A percentile compares a stretch with the other conserved stretches of the same genome.
Conservation (phyloP, 345 rosid genomes). For the Carallia brachiata region DNA sequence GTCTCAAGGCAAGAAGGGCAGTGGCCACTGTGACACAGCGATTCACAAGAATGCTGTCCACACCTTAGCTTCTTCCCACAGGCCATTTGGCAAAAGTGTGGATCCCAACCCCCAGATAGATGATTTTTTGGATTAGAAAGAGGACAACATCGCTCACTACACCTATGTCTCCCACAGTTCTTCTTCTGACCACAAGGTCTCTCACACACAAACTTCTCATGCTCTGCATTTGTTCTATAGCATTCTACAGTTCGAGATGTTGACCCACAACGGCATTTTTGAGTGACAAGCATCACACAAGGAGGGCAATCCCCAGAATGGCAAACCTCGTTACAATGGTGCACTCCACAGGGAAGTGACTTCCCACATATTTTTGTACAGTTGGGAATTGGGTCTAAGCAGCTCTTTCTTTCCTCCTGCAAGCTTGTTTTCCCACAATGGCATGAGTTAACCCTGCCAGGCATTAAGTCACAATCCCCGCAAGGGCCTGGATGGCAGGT, state of each 20-base stretch:
- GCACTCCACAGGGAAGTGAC: slow-evolving; percentile 68
- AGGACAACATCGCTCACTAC: slow-evolving; percentile 94
- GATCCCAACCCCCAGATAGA: slow-evolving; percentile 64
- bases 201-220: slow-evolving; percentile 61
- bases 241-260: slow-evolving; percentile 74
- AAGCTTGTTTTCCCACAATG: slow-evolving; percentile 75
- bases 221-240: slow-evolving; percentile 48
- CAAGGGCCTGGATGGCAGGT: slow-evolving; percentile 88
- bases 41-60: slow-evolving; percentile 85
- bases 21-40: slow-evolving; percentile 91
- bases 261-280: slow-evolving; percentile 79
- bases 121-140: slow-evolving; percentile 48
- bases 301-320: slow-evolving; percentile 87
- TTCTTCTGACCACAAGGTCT: slow-evolving; percentile 86
- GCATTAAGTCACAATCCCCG: slow-evolving; percentile 68
- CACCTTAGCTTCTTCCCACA: slow-evolving; percentile 94
- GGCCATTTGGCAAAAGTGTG: slow-evolving; percentile 78
- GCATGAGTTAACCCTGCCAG: slow-evolving; percentile 66
- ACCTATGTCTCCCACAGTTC: slow-evolving; percentile 88
- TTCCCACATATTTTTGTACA: slow-evolving; percentile 65
- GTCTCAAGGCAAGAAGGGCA: slow-evolving; percentile 94
- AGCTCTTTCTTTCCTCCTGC: slow-evolving; percentile 65
- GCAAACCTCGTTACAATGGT: slow-evolving; percentile 64
- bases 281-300: slow-evolving; percentile 61
- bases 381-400: slow-evolving; percentile 83